Base-by-base conservation (phyloP, 306 rosid species). In the Acmispon strigosus region DNA sequence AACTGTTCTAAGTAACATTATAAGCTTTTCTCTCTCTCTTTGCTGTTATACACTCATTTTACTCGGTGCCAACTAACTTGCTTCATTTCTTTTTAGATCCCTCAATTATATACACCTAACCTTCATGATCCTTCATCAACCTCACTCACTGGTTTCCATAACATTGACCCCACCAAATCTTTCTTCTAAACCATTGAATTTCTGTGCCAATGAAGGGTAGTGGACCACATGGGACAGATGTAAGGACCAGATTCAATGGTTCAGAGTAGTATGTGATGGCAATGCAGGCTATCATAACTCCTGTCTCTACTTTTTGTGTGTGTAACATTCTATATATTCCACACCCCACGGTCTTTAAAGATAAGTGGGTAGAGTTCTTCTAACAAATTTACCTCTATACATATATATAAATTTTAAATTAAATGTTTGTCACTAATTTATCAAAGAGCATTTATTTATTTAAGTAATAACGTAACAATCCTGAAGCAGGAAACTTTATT, bases 11-110 rank as follows among this genome's bases (percentile, higher is more conserved):
- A 82, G 83, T 79, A 87, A 84, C 85, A 85, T 32, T 32, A 32
- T 71, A 79, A 73, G 77, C 77, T 76, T 81, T 78, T 90, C 62
- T 62, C 82, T 79, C 78, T 49, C 48, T 79, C 79, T 79, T 73
- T 60, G 83, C 92, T 91, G 97, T 89, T 88, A 74, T 88, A 87
- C 96, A 86, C 89, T 88, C 92, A 83, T 86, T 82, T 76, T 80
- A 81, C 90, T 86, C 84, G 73, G 88, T 85, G 88, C 90, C 78
- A 82, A 78, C 83, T 73, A 82, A 82, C 80, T 73, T 36, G 72
- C 57, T 65, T 75, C 78, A 82, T 82, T 82, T 69, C 58, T 70
- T 82, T 82, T 70, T 74, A 70, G 86, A 78, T 70, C 19, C 50
- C 82, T 78, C 84, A 47, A 76, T 74, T 79, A 53, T 79, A 76